Percentiles rank a stretch among this genome's conserved stretches.
Evolutionary conservation across 352 stramenopile genomes (phyloP).

Genomic region (Achlya hypogyna): DNA sequence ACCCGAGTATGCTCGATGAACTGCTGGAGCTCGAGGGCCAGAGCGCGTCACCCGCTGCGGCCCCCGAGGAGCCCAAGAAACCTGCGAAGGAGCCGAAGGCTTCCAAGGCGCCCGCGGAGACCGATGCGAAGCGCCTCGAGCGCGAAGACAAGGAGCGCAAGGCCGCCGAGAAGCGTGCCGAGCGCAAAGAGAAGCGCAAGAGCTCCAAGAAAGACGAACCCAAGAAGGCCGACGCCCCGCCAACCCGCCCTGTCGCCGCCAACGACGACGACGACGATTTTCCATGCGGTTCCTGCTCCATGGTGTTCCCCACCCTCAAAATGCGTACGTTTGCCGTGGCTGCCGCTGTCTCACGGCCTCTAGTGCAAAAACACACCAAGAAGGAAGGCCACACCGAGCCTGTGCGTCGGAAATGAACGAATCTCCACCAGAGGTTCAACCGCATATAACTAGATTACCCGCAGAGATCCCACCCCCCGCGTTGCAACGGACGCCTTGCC

Average conservation of each 20-base stretch:
- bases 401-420: neutral
- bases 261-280: constrained; percentile 8
- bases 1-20: constrained; percentile 4
- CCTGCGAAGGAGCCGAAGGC: neutral
- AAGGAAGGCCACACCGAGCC: constrained; percentile 1
- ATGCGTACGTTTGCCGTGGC: constrained; percentile 2
- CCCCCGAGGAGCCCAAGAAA: constrained; percentile 14
- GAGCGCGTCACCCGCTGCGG: neutral
- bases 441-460: too few species aligned
- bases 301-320: constrained; percentile 12
- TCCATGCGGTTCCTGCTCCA: neutral
- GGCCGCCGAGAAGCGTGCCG: constrained; percentile 61
- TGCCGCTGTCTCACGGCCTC: neutral
- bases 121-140: constrained; percentile 32
- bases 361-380: constrained; percentile 18
- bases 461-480: too few species aligned
- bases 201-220: constrained; percentile 52
- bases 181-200: constrained; percentile 78
- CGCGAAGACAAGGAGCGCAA: constrained; percentile 68
- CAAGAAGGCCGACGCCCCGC: neutral
- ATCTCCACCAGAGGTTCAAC: too few species aligned
- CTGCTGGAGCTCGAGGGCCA: neutral
- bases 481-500: too few species aligned
- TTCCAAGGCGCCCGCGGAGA: neutral
- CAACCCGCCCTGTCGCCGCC: neutral